phyloP scores from a whole-genome alignment of 2,329 filamentous ascomycete genomes.

The Aspergillus piperis region DNA sequence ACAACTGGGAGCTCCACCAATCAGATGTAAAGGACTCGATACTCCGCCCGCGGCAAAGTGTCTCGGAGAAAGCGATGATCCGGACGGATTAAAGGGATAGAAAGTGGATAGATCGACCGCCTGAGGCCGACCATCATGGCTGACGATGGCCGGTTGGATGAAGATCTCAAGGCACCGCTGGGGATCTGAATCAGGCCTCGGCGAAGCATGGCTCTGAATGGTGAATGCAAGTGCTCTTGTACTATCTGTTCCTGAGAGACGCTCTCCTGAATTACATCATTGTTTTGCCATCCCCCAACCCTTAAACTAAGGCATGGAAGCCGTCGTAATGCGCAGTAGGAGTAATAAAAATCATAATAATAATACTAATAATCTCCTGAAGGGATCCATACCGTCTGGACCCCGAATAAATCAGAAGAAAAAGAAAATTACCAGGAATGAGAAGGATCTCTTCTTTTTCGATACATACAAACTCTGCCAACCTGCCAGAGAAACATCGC shows the following conservation, averaged over 20 bases:
- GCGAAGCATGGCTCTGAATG: background rate
- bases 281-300: background rate
- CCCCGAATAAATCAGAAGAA: background rate
- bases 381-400: background rate
- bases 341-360: no score
- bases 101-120: background rate
- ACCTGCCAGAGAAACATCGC: background rate
- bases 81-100: background rate
- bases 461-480: background rate
- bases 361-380: background rate
- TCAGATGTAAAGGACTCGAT: background rate
- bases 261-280: conserved; percentile 12
- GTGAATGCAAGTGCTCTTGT: background rate
- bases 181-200: background rate
- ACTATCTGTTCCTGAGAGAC: background rate
- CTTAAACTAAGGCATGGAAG: background rate
- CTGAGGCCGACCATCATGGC: background rate
- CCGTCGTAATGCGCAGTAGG: background rate
- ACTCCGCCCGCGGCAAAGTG: background rate
- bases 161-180: background rate
- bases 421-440: background rate
- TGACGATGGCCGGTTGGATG: background rate
- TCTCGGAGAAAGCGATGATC: background rate
- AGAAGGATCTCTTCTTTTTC: background rate
- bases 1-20: background rate